phyloP scores from a whole-genome alignment of 139 green algal genomes.

The Trebouxia sp. region DNA sequence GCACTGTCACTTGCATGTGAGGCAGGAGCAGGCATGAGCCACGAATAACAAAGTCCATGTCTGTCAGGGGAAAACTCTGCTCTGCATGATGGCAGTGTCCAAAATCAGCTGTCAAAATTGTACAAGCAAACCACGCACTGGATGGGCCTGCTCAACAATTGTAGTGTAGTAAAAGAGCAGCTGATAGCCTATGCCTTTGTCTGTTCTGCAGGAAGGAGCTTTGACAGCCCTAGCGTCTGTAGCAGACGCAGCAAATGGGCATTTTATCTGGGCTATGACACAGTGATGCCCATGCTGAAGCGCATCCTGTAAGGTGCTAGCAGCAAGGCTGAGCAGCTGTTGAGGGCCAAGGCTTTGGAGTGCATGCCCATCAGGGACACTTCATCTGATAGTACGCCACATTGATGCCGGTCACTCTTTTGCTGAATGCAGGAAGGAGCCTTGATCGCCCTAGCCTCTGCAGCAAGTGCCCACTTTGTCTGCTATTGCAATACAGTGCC shows the following conservation, averaged over 20 bases:
- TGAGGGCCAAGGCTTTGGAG: slow-evolving; percentile 96
- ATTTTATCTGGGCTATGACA: slow-evolving; percentile 83
- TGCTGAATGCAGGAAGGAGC: neutral
- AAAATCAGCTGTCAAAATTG: too few species aligned
- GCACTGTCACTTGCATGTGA: too few species aligned
- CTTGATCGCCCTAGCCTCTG: neutral
- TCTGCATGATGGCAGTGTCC: too few species aligned
- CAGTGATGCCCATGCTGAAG: slow-evolving; percentile 91
- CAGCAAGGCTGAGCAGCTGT: slow-evolving; percentile 70
- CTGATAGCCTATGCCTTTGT: too few species aligned
- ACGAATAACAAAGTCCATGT: too few species aligned
- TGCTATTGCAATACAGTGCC: neutral
- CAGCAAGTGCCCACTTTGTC: neutral
- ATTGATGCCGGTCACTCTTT: neutral
- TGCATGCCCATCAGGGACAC: too few species aligned
- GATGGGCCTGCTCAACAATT: too few species aligned
- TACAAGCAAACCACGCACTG: too few species aligned
- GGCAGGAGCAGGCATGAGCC: too few species aligned
- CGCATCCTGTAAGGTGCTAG: slow-evolving; percentile 76
- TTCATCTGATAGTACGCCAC: too few species aligned
- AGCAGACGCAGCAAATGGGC: slow-evolving; percentile 83
- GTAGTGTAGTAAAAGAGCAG: too few species aligned
- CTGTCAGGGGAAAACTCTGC: too few species aligned
- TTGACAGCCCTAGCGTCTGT: slow-evolving; percentile 93
- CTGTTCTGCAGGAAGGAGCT: slow-evolving; percentile 49